These are phyloP conservation scores for Aspergillus candidus DNA, from an alignment of 2,329 filamentous ascomycete genomes.

Conservation along the genomic window DNA sequence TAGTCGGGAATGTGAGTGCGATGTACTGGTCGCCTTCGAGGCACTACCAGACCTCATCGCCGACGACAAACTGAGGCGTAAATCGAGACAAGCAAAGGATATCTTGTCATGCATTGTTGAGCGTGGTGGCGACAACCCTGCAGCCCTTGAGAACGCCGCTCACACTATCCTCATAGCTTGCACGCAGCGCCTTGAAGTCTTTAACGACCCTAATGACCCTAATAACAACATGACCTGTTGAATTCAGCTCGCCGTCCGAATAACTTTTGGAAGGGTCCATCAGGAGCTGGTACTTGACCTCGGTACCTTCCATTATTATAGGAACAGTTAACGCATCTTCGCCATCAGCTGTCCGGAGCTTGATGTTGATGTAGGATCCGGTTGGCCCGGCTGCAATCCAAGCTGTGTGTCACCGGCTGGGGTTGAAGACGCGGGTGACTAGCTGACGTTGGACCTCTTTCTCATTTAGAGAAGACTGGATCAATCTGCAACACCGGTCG, in stretches of 20 bases:
- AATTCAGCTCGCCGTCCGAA: too few relatives aligned
- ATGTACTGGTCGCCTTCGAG: constrained; percentile 12
- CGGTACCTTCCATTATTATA: not conserved
- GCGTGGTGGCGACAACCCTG: constrained; percentile 1
- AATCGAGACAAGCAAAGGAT: not conserved
- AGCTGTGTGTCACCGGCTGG: not conserved
- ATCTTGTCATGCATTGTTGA: constrained; percentile 1
- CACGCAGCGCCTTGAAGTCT: not conserved
- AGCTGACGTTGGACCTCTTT: not conserved
- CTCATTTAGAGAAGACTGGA: not conserved
- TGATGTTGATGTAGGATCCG: not conserved
- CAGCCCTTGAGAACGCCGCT: not conserved
- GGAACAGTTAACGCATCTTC: not conserved
- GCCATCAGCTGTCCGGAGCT: not conserved
- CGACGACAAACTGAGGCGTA: constrained; percentile 7
- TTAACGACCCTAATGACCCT: too few relatives aligned
- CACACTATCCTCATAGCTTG: not conserved
- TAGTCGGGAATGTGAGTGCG: constrained; percentile 3
- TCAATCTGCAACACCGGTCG: not conserved
- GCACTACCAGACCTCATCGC: constrained; percentile 12
- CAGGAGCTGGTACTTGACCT: not conserved
- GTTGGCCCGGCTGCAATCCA: not conserved
- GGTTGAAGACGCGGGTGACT: not conserved
- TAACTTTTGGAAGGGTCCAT: not conserved
- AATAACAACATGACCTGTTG: not conserved